Conservation (phyloP, 2,329 filamentous ascomycete genomes). For the Fusarium siculi region DNA sequence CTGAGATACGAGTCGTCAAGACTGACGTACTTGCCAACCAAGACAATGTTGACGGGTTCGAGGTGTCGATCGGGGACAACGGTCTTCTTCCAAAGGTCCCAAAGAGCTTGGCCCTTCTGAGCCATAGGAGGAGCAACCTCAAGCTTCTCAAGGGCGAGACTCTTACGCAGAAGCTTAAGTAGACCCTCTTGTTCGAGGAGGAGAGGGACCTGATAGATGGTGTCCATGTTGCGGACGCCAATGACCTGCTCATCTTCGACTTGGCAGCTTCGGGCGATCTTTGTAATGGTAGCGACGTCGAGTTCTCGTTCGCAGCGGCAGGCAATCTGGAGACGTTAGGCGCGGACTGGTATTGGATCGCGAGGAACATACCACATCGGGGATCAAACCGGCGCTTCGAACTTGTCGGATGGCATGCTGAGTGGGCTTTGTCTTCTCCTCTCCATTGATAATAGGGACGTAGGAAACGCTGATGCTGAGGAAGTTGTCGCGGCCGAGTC, state of each 20-base stretch:
- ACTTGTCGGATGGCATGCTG: conserved; percentile 89
- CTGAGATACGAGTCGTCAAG: conserved; percentile 88
- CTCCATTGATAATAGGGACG: conserved; percentile 74
- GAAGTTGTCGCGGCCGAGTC: conserved; percentile 82
- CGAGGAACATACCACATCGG: conserved; percentile 67
- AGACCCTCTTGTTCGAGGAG: conserved; percentile 86
- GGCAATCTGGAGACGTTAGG: conserved; percentile 71
- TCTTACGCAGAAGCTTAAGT: conserved; percentile 70
- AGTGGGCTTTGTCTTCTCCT: conserved; percentile 98
- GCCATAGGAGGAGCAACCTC: conserved; percentile 63
- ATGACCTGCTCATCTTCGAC: conserved; percentile 87
- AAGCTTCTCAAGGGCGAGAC: conserved; percentile 72
- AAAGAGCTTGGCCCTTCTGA: conserved; percentile 74
- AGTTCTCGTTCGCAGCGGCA: conserved; percentile 88
- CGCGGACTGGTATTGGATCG: neutral
- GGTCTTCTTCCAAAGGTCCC: conserved; percentile 80
- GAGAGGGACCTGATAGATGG: conserved; percentile 95
- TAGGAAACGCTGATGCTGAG: conserved; percentile 90
- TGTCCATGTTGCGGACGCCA: conserved; percentile 87
- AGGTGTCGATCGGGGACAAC: conserved; percentile 74
- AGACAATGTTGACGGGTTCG: conserved; percentile 77
- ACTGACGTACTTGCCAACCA: conserved; percentile 92
- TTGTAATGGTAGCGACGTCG: conserved; percentile 78
- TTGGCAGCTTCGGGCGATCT: conserved; percentile 91
- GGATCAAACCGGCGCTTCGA: conserved; percentile 80